Conservation (phyloP, 768 basidiomycete species). For the Rickenella mellea region DNA sequence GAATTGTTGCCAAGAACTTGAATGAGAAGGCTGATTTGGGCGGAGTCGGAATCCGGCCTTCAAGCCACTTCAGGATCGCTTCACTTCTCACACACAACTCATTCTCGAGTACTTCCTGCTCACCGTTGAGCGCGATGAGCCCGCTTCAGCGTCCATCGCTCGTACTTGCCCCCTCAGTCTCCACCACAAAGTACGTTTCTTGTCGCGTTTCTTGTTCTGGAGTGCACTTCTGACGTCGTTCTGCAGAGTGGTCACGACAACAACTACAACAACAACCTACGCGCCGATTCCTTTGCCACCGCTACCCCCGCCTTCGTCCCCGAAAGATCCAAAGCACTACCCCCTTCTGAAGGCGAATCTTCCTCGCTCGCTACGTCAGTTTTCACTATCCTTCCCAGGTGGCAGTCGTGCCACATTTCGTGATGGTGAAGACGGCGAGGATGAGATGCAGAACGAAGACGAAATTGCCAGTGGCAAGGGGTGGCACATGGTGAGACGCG, state of each 20-base stretch:
- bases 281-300: conserved; percentile 79
- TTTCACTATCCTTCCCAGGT: conserved; percentile 74
- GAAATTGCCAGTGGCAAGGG: conserved; percentile 54
- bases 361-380: conserved; percentile 63
- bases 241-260: conserved; percentile 78
- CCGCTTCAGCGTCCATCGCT: conserved; percentile 56
- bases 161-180: conserved; percentile 71
- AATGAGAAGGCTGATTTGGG: not conserved
- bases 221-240: conserved; percentile 13
- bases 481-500: conserved; percentile 68
- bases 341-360: conserved; percentile 68
- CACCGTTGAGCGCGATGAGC: conserved; percentile 34
- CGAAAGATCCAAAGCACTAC: conserved; percentile 73
- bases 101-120: not conserved
- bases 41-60: not conserved
- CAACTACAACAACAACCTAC: conserved; percentile 83
- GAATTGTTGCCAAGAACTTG: not conserved
- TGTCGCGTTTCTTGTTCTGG: not conserved
- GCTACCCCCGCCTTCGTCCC: conserved; percentile 58
- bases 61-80: not conserved
- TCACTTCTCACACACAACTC: conserved; percentile 1
- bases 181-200: conserved; percentile 67
- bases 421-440: conserved; percentile 53
- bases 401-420: conserved; percentile 74
- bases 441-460: conserved; percentile 66